Conservation (phyloP, 2,329 filamentous ascomycete genomes). For the Teratosphaeria viscida region DNA sequence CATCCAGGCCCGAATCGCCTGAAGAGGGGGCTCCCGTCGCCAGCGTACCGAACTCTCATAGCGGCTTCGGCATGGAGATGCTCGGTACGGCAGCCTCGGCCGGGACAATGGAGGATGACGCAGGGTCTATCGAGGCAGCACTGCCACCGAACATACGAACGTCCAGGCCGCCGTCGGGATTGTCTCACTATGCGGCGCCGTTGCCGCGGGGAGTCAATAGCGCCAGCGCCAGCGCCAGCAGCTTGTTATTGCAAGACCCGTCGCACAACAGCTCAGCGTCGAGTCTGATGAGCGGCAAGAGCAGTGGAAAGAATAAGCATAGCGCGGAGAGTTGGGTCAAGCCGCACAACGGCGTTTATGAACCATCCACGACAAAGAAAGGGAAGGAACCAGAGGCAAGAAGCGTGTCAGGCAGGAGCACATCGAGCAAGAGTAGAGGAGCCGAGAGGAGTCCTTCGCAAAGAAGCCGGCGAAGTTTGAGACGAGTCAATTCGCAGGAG, state of each 20-base stretch:
- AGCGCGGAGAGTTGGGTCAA: conserved; percentile 25
- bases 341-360: conserved; percentile 8
- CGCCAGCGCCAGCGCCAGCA: not conserved
- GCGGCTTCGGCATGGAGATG: conserved; percentile 61
- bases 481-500: conserved; percentile 16
- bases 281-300: conserved; percentile 44
- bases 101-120: conserved; percentile 14
- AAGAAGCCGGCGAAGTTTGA: not conserved
- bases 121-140: conserved; percentile 14
- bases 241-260: conserved; percentile 1
- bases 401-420: not conserved
- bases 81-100: conserved; percentile 33
- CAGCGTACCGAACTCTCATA: conserved; percentile 13
- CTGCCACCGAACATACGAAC: conserved; percentile 44
- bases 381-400: not conserved
- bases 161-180: conserved; percentile 67
- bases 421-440: not conserved
- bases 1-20: conserved; percentile 12
- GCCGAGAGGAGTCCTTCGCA: not conserved
- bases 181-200: conserved; percentile 56
- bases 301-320: conserved; percentile 38
- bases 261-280: conserved; percentile 8
- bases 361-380: not conserved
- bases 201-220: conserved; percentile 1
- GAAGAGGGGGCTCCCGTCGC: conserved; percentile 11